Evolutionary conservation across 352 stramenopile species (phyloP).

Genomic region (Phytophthora tentaculata): DNA sequence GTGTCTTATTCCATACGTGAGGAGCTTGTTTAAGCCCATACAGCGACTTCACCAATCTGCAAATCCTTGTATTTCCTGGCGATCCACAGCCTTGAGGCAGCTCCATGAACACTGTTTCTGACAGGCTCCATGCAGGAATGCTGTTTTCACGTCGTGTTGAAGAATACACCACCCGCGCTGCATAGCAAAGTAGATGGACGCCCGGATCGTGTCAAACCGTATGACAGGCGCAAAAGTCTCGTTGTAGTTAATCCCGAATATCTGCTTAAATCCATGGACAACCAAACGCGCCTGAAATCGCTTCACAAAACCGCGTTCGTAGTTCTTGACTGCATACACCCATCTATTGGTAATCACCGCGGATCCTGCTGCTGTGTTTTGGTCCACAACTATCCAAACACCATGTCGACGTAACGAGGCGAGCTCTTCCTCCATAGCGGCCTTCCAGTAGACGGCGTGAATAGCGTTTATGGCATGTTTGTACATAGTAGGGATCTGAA

Average conservation of each 20-base stretch:
- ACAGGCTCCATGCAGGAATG: not conserved
- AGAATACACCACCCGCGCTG: not conserved
- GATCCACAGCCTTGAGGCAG: not conserved
- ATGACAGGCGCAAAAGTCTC: constrained; percentile 2
- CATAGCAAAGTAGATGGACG: not conserved
- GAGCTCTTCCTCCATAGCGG: not conserved
- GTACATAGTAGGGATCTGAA: not conserved
- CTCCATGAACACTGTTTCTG: not conserved
- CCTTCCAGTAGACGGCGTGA: not conserved
- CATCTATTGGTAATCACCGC: constrained; percentile 1
- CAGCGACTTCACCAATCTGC: not conserved
- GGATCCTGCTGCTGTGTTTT: not conserved
- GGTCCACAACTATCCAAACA: not conserved
- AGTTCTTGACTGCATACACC: not conserved
- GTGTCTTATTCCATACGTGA: not conserved
- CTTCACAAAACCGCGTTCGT: not conserved
- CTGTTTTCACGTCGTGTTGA: not conserved
- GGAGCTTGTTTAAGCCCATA: not conserved
- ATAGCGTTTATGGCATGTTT: not conserved
- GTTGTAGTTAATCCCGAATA: not conserved
- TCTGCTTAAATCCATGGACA: constrained; percentile 2
- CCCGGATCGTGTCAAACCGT: not conserved
- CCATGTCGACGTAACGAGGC: not conserved
- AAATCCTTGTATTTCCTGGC: not conserved
- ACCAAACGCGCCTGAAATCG: not conserved